Conservation (phyloP, 2,329 filamentous ascomycete species). For the Dactylellina leptospora region DNA sequence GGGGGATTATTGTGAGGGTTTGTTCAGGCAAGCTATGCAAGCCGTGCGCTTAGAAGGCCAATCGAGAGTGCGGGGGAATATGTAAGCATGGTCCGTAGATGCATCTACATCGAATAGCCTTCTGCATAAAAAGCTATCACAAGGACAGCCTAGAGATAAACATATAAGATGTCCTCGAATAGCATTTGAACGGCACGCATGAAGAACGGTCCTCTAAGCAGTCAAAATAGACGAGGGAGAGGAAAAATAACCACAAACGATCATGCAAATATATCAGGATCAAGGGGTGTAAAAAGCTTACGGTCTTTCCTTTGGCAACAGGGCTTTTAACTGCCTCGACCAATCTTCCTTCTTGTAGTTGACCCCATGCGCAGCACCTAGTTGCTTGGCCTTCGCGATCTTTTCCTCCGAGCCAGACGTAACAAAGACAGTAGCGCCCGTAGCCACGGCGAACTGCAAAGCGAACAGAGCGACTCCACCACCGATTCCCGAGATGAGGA, state of each 20-base stretch:
- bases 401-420: slow-evolving; percentile 79
- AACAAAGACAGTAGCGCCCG: slow-evolving; percentile 81
- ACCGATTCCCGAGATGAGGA: slow-evolving; percentile 89
- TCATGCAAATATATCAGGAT: background rate
- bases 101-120: slow-evolving; percentile 30
- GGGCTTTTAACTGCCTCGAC: slow-evolving; percentile 75
- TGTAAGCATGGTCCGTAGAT: slow-evolving; percentile 11
- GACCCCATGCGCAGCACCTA: slow-evolving; percentile 85
- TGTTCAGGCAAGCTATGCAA: slow-evolving; percentile 48
- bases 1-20: background rate
- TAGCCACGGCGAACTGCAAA: slow-evolving; percentile 78
- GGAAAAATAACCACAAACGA: background rate
- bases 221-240: slow-evolving; percentile 23
- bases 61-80: slow-evolving; percentile 46
- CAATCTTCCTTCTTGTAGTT: slow-evolving; percentile 80
- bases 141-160: slow-evolving; percentile 12
- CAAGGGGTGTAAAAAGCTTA: slow-evolving; percentile 58
- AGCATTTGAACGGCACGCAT: slow-evolving; percentile 3
- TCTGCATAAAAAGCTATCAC: slow-evolving; percentile 35
- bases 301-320: slow-evolving; percentile 72
- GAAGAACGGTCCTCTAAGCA: slow-evolving; percentile 2
- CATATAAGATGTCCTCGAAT: slow-evolving; percentile 21
- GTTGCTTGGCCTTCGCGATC: slow-evolving; percentile 72
- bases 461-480: slow-evolving; percentile 88
- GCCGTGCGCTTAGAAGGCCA: slow-evolving; percentile 52